phyloP scores from a whole-genome alignment of 495 filamentous ascomycete species.

The Penicillium herquei region DNA sequence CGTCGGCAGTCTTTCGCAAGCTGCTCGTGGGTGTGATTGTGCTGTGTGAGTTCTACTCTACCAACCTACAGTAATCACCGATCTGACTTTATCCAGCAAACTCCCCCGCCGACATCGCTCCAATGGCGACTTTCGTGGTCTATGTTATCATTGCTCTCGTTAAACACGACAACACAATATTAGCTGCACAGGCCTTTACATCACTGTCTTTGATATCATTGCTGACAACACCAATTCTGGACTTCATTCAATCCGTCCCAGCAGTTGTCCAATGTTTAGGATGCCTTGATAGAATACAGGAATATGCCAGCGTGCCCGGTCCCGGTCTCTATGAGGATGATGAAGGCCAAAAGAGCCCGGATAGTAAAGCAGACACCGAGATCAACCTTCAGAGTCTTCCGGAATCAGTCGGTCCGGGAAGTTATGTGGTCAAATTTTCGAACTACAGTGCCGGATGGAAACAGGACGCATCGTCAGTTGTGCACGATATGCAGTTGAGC shows the following conservation, averaged over 20 bases:
- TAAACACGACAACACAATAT: slow-evolving; percentile 34
- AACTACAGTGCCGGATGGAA: background rate
- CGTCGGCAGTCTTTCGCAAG: background rate
- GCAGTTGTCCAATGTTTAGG: background rate
- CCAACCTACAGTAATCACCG: no score
- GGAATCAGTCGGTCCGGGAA: background rate
- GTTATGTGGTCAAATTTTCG: background rate
- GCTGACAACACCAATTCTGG: slow-evolving; percentile 41
- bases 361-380: no score
- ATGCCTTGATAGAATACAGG: background rate
- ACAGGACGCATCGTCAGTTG: background rate
- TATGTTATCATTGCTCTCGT: slow-evolving; percentile 20
- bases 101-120: background rate
- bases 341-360: no score
- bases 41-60: background rate
- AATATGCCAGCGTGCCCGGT: background rate
- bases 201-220: slow-evolving; percentile 52
- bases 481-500: background rate
- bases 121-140: slow-evolving; percentile 3
- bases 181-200: slow-evolving; percentile 49
- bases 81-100: no score
- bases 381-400: no score
- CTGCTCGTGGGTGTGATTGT: background rate
- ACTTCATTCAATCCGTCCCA: background rate
- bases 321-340: no score